Evolutionary conservation across 1,284 basidiomycete genomes (phyloP).

Genomic region (Cryptococcus sp.): DNA sequence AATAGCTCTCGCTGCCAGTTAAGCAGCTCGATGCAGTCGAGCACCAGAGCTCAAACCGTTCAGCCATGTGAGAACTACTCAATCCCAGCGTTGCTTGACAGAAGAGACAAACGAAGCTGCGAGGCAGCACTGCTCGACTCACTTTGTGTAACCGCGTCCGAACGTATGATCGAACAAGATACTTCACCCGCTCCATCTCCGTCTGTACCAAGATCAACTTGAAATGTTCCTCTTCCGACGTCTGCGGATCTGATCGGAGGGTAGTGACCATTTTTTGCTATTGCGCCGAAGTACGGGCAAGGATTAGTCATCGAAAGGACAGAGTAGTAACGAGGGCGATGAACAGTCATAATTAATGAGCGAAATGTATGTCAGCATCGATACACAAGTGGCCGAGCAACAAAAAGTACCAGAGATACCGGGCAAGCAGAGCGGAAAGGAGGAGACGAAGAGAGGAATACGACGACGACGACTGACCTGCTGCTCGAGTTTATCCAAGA

Average conservation of each 20-base stretch:
- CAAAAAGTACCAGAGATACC: no score
- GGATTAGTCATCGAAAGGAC: neutral
- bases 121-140: slow-evolving; percentile 23
- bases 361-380: no score
- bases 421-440: no score
- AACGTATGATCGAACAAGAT: slow-evolving; percentile 80
- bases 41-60: no score
- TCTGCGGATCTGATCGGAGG: slow-evolving; percentile 72
- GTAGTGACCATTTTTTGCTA: slow-evolving; percentile 54
- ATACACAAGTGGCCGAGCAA: no score
- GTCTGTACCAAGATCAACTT: slow-evolving; percentile 87
- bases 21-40: no score
- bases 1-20: no score
- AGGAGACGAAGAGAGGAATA: neutral
- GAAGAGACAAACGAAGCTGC: neutral
- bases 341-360: no score
- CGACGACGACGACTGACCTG: slow-evolving; percentile 66
- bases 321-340: neutral
- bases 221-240: slow-evolving; percentile 86
- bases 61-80: neutral
- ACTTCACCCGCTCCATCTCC: slow-evolving; percentile 89
- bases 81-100: neutral
- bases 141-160: slow-evolving; percentile 85
- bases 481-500: slow-evolving; percentile 79
- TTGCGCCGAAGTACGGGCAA: neutral